Conservation (phyloP, 106 monocot genomes). For the Dendrobium nobile region DNA sequence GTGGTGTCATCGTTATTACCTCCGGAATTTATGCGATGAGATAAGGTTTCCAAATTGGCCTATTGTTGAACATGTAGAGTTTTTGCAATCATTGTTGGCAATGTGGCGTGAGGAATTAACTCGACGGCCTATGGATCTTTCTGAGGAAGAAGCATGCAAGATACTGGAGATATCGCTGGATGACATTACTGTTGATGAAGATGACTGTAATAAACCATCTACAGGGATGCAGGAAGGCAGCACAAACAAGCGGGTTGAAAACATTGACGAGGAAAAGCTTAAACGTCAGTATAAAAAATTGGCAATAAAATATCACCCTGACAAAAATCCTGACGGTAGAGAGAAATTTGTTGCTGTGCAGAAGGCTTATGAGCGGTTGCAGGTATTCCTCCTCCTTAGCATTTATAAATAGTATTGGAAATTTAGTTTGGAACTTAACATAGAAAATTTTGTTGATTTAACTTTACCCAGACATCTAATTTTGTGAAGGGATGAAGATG, state of each 20-base stretch:
- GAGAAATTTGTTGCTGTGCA: conserved; percentile 98
- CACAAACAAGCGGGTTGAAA: conserved; percentile 33
- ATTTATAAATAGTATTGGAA: neutral
- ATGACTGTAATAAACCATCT: conserved; percentile 18
- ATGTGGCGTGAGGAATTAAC: conserved; percentile 99
- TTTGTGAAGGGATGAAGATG: too few relatives aligned
- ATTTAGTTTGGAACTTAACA: neutral
- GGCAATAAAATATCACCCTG: conserved; percentile 96
- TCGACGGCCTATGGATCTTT: conserved; percentile 91
- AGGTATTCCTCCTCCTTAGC: conserved; percentile 37
- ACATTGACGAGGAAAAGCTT: conserved; percentile 98
- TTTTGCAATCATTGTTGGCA: conserved; percentile 84
- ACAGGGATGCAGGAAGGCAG: conserved; percentile 21
- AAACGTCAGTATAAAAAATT: conserved; percentile 92
- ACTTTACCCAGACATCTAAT: too few relatives aligned
- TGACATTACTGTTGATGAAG: conserved; percentile 56
- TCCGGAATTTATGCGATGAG: conserved; percentile 94
- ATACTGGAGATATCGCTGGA: conserved; percentile 87
- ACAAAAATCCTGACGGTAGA: conserved; percentile 98
- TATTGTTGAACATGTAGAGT: conserved; percentile 98
- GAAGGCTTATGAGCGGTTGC: conserved; percentile 97
- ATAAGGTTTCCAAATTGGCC: conserved; percentile 98
- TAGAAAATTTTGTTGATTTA: too few relatives aligned
- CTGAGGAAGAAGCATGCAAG: conserved; percentile 93
- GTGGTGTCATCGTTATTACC: conserved; percentile 99